These are phyloP conservation scores for Achaetomium macrosporum DNA, from an alignment of 2,329 filamentous ascomycete genomes.

Conservation along the genomic window DNA sequence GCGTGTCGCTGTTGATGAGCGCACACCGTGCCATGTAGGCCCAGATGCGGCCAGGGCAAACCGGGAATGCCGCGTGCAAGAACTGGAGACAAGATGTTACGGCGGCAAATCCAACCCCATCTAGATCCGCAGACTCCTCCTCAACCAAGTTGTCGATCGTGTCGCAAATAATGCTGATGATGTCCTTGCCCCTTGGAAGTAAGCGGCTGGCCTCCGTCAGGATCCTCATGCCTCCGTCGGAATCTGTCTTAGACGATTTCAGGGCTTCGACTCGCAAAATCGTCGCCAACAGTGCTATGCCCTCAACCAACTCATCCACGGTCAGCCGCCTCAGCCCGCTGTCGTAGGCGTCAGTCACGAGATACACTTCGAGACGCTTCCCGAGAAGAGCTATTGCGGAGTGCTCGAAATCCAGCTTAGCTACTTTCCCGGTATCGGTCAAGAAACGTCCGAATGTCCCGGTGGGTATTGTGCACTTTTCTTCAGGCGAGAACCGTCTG, in stretches of 20 bases:
- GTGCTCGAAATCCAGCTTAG: constrained; percentile 72
- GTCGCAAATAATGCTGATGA: constrained; percentile 75
- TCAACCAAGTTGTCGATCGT: constrained; percentile 70
- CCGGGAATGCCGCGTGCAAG: constrained; percentile 63
- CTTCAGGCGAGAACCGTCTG: constrained; percentile 40
- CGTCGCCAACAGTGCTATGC: constrained; percentile 66
- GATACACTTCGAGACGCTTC: constrained; percentile 63
- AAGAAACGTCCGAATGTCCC: constrained; percentile 68
- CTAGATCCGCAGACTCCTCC: constrained; percentile 50
- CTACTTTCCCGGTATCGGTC: constrained; percentile 68
- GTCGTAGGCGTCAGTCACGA: constrained; percentile 50
- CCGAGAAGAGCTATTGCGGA: constrained; percentile 76
- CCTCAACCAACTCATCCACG: constrained; percentile 62
- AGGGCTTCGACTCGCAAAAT: constrained; percentile 53
- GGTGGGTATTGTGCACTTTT: constrained; percentile 54
- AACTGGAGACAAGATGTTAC: constrained; percentile 72
- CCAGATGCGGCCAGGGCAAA: constrained; percentile 82
- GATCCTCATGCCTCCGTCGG: constrained; percentile 40
- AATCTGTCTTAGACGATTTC: constrained; percentile 28
- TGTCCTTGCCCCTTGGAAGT: constrained; percentile 58
- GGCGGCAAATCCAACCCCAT: constrained; percentile 60
- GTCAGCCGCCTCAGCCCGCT: constrained; percentile 49
- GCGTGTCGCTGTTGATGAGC: constrained; percentile 70
- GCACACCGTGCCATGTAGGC: constrained; percentile 78
- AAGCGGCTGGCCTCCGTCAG: constrained; percentile 54